Percentiles rank a stretch among this genome's conserved stretches.
These are phyloP conservation scores for Kluyveromyces lactis DNA, from an alignment of 805 yeast species.

Conservation along the genomic window DNA sequence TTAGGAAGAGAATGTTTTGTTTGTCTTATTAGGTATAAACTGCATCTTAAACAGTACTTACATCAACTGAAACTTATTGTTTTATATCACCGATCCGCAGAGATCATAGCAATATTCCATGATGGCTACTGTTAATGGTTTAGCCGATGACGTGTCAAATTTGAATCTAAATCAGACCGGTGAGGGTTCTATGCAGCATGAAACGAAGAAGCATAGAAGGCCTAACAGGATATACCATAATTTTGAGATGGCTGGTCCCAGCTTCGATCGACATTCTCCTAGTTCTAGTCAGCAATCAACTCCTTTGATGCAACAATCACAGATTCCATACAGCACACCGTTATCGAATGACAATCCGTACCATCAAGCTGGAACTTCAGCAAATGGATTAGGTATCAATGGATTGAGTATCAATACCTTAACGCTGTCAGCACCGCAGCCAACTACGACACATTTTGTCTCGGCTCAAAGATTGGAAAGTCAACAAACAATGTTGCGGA, in stretches of 20 bases:
- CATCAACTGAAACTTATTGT: too few relatives aligned
- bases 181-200: conserved; percentile 3
- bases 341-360: neutral
- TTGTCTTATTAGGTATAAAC: too few relatives aligned
- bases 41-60: too few relatives aligned
- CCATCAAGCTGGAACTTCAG: neutral
- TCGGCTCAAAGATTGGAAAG: conserved; percentile 29
- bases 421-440: neutral
- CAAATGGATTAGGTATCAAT: neutral
- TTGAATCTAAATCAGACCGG: conserved; percentile 16
- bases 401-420: neutral
- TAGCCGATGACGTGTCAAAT: conserved; percentile 15
- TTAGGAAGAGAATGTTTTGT: too few relatives aligned
- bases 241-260: conserved; percentile 6
- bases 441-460: conserved; percentile 21
- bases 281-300: neutral
- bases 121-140: conserved; percentile 7
- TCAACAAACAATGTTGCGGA: conserved; percentile 31
- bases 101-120: too few relatives aligned
- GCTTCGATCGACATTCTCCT: neutral
- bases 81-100: too few relatives aligned
- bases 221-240: conserved; percentile 27
- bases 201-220: conserved; percentile 20
- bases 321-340: neutral
- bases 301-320: too few relatives aligned